These are phyloP conservation scores for Leucogyrophana mollusca DNA, from an alignment of 768 basidiomycete genomes.

Conservation along the genomic window DNA sequence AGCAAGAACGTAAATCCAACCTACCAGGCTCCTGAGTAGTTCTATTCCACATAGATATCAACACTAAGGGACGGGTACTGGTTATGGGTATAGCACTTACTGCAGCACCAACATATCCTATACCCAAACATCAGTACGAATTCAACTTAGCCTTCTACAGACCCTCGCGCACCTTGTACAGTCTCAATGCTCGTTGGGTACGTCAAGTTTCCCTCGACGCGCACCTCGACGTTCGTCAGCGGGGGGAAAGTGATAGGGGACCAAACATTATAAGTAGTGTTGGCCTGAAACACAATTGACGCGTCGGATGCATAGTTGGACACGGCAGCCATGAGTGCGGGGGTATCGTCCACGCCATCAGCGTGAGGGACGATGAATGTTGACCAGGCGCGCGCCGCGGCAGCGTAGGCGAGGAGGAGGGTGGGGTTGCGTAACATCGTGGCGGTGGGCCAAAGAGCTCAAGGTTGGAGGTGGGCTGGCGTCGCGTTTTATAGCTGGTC, in stretches of 20 bases:
- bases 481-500: too few species aligned
- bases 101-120: conserved; percentile 38
- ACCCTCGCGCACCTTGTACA: conserved; percentile 39
- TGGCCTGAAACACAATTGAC: conserved; percentile 56
- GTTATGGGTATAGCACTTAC: conserved; percentile 26
- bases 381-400: conserved; percentile 37
- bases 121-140: not conserved
- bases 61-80: not conserved
- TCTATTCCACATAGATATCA: conserved; percentile 23
- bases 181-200: conserved; percentile 51
- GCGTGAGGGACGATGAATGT: conserved; percentile 52
- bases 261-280: conserved; percentile 59
- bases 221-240: conserved; percentile 55
- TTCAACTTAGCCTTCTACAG: not conserved
- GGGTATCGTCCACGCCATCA: conserved; percentile 50
- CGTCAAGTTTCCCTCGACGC: conserved; percentile 56
- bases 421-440: conserved; percentile 38
- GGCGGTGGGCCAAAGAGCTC: not conserved
- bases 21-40: conserved; percentile 46
- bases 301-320: conserved; percentile 38
- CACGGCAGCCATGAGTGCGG: conserved; percentile 43
- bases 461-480: too few species aligned
- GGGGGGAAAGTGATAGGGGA: conserved; percentile 56
- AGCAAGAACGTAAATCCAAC: not conserved
- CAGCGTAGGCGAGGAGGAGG: conserved; percentile 41